These are phyloP conservation scores for Oryza australiensis DNA, from an alignment of 176 grass and related monocot genomes.

Conservation along the genomic window DNA sequence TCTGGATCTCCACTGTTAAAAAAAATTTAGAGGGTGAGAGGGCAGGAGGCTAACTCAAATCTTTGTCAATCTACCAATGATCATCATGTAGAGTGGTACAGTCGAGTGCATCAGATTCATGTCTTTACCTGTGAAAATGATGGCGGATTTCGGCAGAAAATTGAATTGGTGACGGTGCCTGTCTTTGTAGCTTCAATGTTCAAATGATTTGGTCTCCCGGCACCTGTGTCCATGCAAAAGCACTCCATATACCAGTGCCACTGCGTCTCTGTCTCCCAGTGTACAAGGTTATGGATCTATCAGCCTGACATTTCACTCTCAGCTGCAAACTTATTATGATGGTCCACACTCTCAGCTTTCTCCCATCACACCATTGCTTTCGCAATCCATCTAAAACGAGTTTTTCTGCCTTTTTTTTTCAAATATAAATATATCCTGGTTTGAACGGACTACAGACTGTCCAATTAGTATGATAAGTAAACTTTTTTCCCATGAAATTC, in stretches of 20 bases:
- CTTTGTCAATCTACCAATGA: not conserved
- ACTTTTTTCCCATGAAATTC: not conserved
- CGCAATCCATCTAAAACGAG: not conserved
- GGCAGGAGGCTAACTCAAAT: not conserved
- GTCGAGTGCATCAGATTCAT: not conserved
- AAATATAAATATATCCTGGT: not conserved
- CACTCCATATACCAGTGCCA: not conserved
- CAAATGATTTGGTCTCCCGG: not conserved
- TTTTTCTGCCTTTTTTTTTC: not conserved
- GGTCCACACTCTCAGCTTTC: not conserved
- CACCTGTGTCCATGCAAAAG: not conserved
- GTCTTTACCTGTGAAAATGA: not conserved
- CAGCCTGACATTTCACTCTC: not conserved
- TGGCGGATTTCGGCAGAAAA: conserved; percentile 5
- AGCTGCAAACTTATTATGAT: not conserved
- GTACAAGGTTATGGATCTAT: conserved; percentile 4
- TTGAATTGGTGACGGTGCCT: not conserved
- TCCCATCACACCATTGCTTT: not conserved
- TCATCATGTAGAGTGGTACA: not conserved
- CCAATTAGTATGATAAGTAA: not conserved
- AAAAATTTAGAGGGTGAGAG: not conserved
- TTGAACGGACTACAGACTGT: too few relatives aligned
- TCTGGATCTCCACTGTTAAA: not conserved
- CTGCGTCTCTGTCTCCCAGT: not conserved
- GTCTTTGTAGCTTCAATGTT: not conserved